Conservation (phyloP, 75 land plant species). For the Pseudotsuga menziesii region DNA sequence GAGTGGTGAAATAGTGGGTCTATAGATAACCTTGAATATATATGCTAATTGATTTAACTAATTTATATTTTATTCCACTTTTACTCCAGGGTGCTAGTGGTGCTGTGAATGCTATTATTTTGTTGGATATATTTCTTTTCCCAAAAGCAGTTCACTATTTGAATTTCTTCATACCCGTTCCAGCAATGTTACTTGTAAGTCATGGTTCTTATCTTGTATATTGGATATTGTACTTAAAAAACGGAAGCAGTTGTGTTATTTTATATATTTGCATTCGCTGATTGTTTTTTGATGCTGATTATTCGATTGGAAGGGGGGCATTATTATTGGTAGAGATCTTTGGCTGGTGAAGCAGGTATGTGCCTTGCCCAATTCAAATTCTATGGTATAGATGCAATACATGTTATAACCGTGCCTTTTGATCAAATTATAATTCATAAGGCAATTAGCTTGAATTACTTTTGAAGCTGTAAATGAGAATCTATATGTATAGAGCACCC, state of each 20-base stretch:
- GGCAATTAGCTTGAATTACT: no score
- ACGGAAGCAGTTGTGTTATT: not conserved
- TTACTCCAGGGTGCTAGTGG: slow-evolving; percentile 84
- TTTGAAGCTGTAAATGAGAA: no score
- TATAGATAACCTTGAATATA: not conserved
- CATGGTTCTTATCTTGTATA: not conserved
- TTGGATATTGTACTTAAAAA: not conserved
- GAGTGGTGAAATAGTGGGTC: not conserved
- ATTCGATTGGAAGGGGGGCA: slow-evolving; percentile 48
- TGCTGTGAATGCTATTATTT: slow-evolving; percentile 80
- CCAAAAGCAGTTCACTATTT: slow-evolving; percentile 54
- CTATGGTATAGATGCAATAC: no score
- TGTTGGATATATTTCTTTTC: slow-evolving; percentile 67
- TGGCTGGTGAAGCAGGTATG: slow-evolving; percentile 55
- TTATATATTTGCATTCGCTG: not conserved
- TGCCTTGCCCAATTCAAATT: no score
- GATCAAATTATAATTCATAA: no score
- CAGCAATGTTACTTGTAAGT: slow-evolving; percentile 63
- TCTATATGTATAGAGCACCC: no score
- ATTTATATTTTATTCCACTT: slow-evolving; percentile 11
- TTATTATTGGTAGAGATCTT: slow-evolving; percentile 60
- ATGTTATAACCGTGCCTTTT: no score
- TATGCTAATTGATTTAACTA: not conserved
- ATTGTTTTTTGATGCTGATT: not conserved
- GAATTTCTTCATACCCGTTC: slow-evolving; percentile 73